Base-by-base conservation (phyloP, 2,329 filamentous ascomycete species). In the Botrytis porri region DNA sequence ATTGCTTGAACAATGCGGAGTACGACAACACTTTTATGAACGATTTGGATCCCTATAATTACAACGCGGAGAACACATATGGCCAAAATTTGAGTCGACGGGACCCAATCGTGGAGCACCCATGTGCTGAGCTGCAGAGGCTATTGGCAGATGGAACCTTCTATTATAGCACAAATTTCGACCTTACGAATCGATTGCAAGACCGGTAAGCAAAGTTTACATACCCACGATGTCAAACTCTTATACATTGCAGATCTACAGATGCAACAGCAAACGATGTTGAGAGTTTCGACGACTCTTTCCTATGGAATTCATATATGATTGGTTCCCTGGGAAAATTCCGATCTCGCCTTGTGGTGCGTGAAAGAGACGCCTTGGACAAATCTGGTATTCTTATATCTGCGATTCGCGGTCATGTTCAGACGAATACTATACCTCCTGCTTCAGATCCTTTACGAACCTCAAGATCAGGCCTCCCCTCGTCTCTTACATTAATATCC, bases 271-370 rank as follows among this genome's bases (percentile, higher is more conserved):
- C 92, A 0, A 95, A 98, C 75, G 93, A 97, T 75, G 94, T 98
- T 74, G 94, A 97, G 80, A 96, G 93, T 79, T 90, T 98, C 75
- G 94, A 99, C 81, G 92, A 94, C 79, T 92, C 93, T 1, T 98
- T 97, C 80, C 84, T 99, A 29, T 99, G 96, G 96, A 99, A 99
- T 80, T 97, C 94, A 5, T 98, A 97, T 83, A 98, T 99, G 94
- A 97, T 99, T 78, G 91, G 92, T 76, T 95, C 96, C 8, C 86
- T 99, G 71, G 91, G 98, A 43, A 89, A 94, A 81, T 98, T 99
- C 81, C 90, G 96, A 61, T 94, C 92, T 43, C 89, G 93, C 29
- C 86, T 99, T 64, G 88, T 93, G 74, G 88, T 89, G 9, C 87
- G 88, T 71, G 94, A 98, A 77, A 92, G 91, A 77, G 87, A 89